phyloP scores from a whole-genome alignment of 768 basidiomycete species.

The Pulveroboletus sp. region DNA sequence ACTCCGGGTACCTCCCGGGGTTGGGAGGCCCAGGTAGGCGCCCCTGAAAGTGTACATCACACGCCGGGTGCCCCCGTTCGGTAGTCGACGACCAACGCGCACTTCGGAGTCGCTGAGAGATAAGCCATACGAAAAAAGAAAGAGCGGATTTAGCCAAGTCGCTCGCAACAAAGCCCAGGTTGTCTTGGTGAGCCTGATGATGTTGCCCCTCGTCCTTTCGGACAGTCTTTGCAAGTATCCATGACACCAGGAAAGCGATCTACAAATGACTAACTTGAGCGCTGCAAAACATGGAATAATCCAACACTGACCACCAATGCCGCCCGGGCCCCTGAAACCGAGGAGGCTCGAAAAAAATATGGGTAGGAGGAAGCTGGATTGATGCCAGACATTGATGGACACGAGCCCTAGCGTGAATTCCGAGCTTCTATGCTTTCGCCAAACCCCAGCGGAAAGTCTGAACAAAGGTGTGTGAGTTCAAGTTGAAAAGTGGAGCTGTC shows the following conservation, averaged over 20 bases:
- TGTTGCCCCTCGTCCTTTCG: neutral
- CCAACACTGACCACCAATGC: constrained; percentile 7
- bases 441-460: neutral
- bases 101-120: constrained; percentile 1
- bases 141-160: constrained; percentile 19
- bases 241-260: constrained; percentile 16
- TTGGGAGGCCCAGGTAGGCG: constrained; percentile 1
- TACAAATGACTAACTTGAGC: neutral
- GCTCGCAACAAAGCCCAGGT: constrained; percentile 16
- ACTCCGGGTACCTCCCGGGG: constrained; percentile 2
- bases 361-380: neutral
- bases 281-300: neutral
- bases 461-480: no score
- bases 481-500: neutral
- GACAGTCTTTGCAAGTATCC: constrained; percentile 11
- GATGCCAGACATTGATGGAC: neutral
- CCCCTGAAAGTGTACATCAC: constrained; percentile 8
- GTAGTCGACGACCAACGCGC: neutral
- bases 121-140: constrained; percentile 16
- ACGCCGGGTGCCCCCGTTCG: constrained; percentile 5
- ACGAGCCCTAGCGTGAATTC: neutral
- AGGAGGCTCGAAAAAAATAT: neutral
- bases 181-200: constrained; percentile 1
- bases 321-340: neutral
- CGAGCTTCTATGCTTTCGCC: neutral